Evolutionary conservation across 768 basidiomycete genomes (phyloP), one percentile per base, ranked within the genome.

Genomic region (Mycena vulgaris): DNA sequence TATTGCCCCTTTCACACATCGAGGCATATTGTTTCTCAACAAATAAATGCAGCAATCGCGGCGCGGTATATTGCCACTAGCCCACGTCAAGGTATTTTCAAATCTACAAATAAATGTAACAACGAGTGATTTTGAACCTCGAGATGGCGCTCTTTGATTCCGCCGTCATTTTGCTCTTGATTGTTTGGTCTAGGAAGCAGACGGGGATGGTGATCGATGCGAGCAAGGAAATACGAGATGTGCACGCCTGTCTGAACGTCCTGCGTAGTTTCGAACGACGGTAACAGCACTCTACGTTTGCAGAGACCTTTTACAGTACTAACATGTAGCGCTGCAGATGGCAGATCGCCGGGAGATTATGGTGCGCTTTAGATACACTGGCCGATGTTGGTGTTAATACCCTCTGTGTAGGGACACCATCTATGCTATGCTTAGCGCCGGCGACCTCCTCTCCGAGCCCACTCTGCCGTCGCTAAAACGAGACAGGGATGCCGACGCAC

Each of bases 101-200:
- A 14, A 25, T 13, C 3, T n/a, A n/a, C n/a, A 51, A 37, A 35
- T 9, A 45, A 25, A 60, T 28, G 4, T 16, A 16, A 27, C 11
- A 39, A 17, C 39, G 17, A 37, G n/a, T 55, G 35, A 60, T 52
- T 40, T n/a, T 49, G 31, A 40, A 37, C 39, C 39, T 11, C 19
- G 42, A 82, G 83, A 80, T 85, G 77, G 72, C 82, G n/a, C 80
- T 86, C 0, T 88, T 89, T 74, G 85, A 84, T 16, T 82, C 88
- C 3, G 86, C 84, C 5, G 84, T 90, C 47, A 84, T 90, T 30
- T 79, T 90, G 11, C 80, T 92, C 40, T 78, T 91, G 40, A 88
- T 87, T 31, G 83, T 91, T 21, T 90, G 85, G 90, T 88, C 83
- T 57, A 85, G 83, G 58, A 86, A 83, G 72, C 81, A 81, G 63